Percentiles rank a stretch among this genome's conserved stretches.
These are phyloP conservation scores for Candida glaebosa DNA, from an alignment of 805 yeast genomes.

Conservation along the genomic window DNA sequence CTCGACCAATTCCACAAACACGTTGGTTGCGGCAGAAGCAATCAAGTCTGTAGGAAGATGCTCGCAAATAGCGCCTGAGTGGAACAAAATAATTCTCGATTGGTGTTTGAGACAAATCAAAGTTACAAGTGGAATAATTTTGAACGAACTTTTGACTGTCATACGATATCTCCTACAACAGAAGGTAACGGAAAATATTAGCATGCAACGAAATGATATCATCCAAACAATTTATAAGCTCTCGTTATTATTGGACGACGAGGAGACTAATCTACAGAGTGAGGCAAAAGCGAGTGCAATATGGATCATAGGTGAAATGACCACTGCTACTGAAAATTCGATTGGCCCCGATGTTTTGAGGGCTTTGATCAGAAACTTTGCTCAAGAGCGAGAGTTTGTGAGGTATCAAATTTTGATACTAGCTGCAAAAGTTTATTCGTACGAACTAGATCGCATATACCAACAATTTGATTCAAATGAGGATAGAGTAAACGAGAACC, in stretches of 20 bases:
- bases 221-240: constrained; percentile 54
- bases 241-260: constrained; percentile 24
- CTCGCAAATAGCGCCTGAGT: constrained; percentile 44
- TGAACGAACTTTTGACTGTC: constrained; percentile 68
- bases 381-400: constrained; percentile 53
- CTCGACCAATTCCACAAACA: constrained; percentile 14
- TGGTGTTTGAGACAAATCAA: constrained; percentile 60
- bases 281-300: constrained; percentile 77
- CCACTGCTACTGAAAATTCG: constrained; percentile 28
- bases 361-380: constrained; percentile 48
- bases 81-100: constrained; percentile 52
- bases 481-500: constrained; percentile 10
- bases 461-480: constrained; percentile 13
- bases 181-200: constrained; percentile 15
- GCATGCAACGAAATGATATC: constrained; percentile 32
- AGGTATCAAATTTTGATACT: constrained; percentile 68
- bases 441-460: constrained; percentile 45
- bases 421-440: constrained; percentile 68
- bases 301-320: constrained; percentile 89
- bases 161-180: constrained; percentile 70
- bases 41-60: constrained; percentile 63
- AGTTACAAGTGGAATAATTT: constrained; percentile 28
- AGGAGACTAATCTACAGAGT: constrained; percentile 18
- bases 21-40: constrained; percentile 38
- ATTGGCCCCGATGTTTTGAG: constrained; percentile 79